Base-by-base conservation (phyloP, 805 yeast species). In the Blastobotrys parvus region DNA sequence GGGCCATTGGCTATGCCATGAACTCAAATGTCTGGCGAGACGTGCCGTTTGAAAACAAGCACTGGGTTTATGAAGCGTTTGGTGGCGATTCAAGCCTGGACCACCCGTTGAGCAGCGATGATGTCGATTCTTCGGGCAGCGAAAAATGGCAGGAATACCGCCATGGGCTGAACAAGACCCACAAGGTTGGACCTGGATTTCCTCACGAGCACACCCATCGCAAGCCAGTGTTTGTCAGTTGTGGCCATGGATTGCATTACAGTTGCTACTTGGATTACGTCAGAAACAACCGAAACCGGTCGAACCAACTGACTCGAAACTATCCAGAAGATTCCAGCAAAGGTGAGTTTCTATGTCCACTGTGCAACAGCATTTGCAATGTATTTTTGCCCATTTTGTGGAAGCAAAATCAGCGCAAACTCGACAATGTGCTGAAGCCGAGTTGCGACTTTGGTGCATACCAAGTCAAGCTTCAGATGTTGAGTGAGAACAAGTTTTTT, bases 171-270 rank as follows among this genome's bases (percentile, higher is more conserved):
- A 69, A 67, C 40, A 60, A 67, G 0, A 58, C 63, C 2, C 51
- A 62, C 32, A 75, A 74, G 0, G 61, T 80, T 48, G 94, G 94
- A 0, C 90, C 88, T 0, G 89, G 90, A 0, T 86, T 82, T 51
- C 76, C 79, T 2, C 39, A 40, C 7, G 41, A 32, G 10, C 55
- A 46, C 13, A 47, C 49, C 25, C 47, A 38, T 29, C 45, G 42
- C 34, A 49, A 48, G 45, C 62, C 49, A 44, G 63, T 82, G 1
- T 68, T 81, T 2, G 74, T 78, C 47, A 81, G 94, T 41, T 90
- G 98, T 66, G 94, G 96, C 1, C 98, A 90, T 62, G 94, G 95
- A 1, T 82, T 90, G 80, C 98, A 90, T 60, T 77, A 74, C 47
- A 69, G 75, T 15, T 90, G 98, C 58, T 82, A 80, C 54, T 61